phyloP scores from a whole-genome alignment of 805 yeast genomes.

The Lipomyces sp. region DNA sequence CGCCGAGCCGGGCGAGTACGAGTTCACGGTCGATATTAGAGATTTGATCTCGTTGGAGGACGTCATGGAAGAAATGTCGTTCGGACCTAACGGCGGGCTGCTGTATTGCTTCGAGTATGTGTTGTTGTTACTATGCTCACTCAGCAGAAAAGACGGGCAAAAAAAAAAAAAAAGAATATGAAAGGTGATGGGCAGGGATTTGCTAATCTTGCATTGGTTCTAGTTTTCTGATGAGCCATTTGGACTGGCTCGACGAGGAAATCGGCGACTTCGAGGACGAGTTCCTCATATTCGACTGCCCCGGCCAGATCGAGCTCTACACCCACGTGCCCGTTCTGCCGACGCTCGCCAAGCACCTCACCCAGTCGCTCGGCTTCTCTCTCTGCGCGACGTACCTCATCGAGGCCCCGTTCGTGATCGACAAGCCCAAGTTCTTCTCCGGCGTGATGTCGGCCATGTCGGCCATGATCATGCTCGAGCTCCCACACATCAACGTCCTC shows the following conservation, averaged over 20 bases:
- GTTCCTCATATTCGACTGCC: conserved; percentile 90
- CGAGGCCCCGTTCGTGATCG: conserved; percentile 93
- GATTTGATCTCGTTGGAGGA: conserved; percentile 88
- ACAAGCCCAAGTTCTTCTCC: conserved; percentile 85
- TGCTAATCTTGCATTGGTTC: neutral
- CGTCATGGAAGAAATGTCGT: conserved; percentile 88
- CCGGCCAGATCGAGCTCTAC: conserved; percentile 83
- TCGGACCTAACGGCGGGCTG: conserved; percentile 95
- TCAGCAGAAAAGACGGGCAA: too few species aligned
- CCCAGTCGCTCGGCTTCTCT: conserved; percentile 73
- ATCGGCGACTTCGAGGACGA: conserved; percentile 95
- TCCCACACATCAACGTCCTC: conserved; percentile 89
- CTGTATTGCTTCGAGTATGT: conserved; percentile 85
- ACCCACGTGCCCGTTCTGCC: conserved; percentile 95
- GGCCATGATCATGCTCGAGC: conserved; percentile 91
- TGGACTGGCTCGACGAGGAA: conserved; percentile 97
- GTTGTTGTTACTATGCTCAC: too few species aligned
- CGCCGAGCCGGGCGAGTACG: conserved; percentile 88
- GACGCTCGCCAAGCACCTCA: conserved; percentile 78
- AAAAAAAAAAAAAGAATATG: neutral
- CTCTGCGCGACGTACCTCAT: conserved; percentile 88
- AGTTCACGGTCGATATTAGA: conserved; percentile 87
- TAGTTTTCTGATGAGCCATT: conserved; percentile 64
- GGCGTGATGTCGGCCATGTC: conserved; percentile 98
- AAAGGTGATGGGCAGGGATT: neutral